Percentiles rank a stretch among this genome's conserved stretches.
Conservation (phyloP, 495 filamentous ascomycete species). For the Penicillium verhagenii region DNA sequence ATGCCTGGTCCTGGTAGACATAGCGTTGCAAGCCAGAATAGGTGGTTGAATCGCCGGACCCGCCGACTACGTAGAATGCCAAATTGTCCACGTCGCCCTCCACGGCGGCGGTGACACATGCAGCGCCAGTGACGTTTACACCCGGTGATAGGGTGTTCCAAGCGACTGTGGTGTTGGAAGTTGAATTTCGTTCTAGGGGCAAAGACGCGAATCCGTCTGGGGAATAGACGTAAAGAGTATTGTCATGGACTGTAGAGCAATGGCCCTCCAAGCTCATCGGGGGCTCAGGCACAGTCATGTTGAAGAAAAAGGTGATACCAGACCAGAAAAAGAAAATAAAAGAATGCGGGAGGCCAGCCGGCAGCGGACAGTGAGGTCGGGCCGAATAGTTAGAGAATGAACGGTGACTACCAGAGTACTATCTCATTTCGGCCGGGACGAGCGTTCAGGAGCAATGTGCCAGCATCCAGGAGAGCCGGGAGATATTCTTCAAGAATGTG, state of each 20-base stretch:
- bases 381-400: slow-evolving; percentile 21
- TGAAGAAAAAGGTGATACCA: slow-evolving; percentile 27
- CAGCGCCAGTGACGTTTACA: slow-evolving; percentile 66
- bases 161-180: too few relatives aligned
- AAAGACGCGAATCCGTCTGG: slow-evolving; percentile 73
- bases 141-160: slow-evolving; percentile 66
- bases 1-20: slow-evolving; percentile 70
- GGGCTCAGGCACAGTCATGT: slow-evolving; percentile 67
- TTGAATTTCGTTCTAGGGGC: slow-evolving; percentile 60
- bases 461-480: slow-evolving; percentile 9
- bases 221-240: slow-evolving; percentile 85
- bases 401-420: slow-evolving; percentile 44
- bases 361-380: slow-evolving; percentile 9
- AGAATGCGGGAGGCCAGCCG: slow-evolving; percentile 32
- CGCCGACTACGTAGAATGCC: slow-evolving; percentile 83
- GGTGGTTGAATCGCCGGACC: slow-evolving; percentile 50
- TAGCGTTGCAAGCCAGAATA: slow-evolving; percentile 85
- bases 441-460: slow-evolving; percentile 1
- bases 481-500: not conserved
- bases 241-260: slow-evolving; percentile 79
- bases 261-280: slow-evolving; percentile 63
- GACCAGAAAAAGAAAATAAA: slow-evolving; percentile 31
- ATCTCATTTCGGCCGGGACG: slow-evolving; percentile 33
- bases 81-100: slow-evolving; percentile 54
- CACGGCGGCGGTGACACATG: slow-evolving; percentile 67